Percentiles rank a stretch among this genome's conserved stretches.
phyloP scores from a whole-genome alignment of 805 yeast species.

The Metschnikowia drakensbergensis region DNA sequence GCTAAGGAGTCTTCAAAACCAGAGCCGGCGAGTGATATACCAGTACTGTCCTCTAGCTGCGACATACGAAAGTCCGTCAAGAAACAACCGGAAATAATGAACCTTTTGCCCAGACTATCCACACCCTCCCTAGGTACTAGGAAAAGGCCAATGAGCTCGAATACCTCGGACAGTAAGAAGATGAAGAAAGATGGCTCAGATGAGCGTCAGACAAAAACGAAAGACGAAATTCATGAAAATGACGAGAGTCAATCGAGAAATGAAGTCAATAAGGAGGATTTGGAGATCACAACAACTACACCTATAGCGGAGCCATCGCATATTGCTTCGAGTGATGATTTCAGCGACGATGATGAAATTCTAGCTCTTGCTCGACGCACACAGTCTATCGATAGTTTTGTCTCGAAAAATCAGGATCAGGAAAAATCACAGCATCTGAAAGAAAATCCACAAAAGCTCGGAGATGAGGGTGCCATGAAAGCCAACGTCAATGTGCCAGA shows the following conservation, averaged over 20 bases:
- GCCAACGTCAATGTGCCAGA: too few species aligned
- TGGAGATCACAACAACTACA: too few species aligned
- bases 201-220: not conserved
- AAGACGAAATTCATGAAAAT: not conserved
- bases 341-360: slow-evolving; percentile 18
- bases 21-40: too few species aligned
- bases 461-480: too few species aligned
- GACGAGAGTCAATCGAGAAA: not conserved
- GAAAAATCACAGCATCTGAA: too few species aligned
- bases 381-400: slow-evolving; percentile 12
- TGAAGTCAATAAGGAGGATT: not conserved
- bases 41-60: too few species aligned
- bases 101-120: not conserved
- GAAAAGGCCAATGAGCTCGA: not conserved
- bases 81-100: not conserved
- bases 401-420: not conserved
- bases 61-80: not conserved
- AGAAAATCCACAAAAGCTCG: too few species aligned
- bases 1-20: not conserved
- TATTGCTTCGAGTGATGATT: slow-evolving; percentile 5
- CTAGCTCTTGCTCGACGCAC: slow-evolving; percentile 13
- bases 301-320: not conserved
- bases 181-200: not conserved
- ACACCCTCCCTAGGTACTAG: not conserved
- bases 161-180: not conserved